These are phyloP conservation scores for Pestalotiopsis sp. DNA, from an alignment of 2,329 filamentous ascomycete species.

Conservation along the genomic window DNA sequence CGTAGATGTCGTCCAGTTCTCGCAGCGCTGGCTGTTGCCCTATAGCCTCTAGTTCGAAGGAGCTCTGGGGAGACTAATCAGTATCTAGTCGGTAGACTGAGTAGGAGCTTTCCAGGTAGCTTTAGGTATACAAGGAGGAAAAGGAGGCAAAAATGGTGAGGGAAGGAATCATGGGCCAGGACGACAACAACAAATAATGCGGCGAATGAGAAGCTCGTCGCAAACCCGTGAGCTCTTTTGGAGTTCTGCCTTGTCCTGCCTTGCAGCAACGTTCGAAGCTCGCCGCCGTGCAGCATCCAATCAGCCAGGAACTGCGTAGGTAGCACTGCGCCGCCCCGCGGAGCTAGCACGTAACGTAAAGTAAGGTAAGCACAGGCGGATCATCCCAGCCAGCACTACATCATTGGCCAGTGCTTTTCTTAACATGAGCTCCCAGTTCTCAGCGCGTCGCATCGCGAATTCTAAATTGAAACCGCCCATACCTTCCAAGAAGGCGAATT, in stretches of 20 bases:
- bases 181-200: neutral
- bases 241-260: slow-evolving; percentile 7
- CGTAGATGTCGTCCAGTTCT: neutral
- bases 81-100: neutral
- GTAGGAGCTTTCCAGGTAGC: neutral
- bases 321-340: neutral
- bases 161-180: neutral
- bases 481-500: neutral
- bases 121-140: neutral
- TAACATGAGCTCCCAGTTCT: neutral
- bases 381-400: slow-evolving; percentile 10
- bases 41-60: neutral
- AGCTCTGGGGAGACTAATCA: neutral
- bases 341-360: neutral
- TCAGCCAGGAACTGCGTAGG: neutral
- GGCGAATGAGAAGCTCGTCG: neutral
- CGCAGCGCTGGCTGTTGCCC: neutral
- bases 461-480: neutral
- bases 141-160: neutral
- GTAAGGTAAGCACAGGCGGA: neutral
- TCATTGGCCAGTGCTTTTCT: slow-evolving; percentile 16
- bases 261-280: neutral
- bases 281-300: slow-evolving; percentile 4
- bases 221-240: slow-evolving; percentile 9
- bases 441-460: neutral